Conservation (phyloP, 2,329 filamentous ascomycete genomes). For the Neocatenulostroma microsporum region DNA sequence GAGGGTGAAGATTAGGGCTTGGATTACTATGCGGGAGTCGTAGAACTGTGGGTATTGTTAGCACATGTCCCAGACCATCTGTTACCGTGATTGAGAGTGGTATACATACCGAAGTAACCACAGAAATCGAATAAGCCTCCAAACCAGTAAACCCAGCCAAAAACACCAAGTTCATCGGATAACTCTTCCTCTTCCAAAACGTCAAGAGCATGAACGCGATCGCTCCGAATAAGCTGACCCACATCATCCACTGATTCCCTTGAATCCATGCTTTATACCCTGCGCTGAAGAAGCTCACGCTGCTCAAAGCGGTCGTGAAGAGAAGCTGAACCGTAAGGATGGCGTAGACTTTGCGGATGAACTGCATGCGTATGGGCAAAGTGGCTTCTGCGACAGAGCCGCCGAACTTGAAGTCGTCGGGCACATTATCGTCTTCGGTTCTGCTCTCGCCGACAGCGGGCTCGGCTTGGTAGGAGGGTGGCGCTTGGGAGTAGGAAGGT, state of each 20-base stretch:
- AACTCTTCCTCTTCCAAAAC: slow-evolving; percentile 64
- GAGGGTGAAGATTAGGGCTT: slow-evolving; percentile 78
- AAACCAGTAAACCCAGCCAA: slow-evolving; percentile 80
- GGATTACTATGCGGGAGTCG: slow-evolving; percentile 71
- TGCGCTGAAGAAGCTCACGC: slow-evolving; percentile 74
- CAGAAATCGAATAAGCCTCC: slow-evolving; percentile 88
- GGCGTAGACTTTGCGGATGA: slow-evolving; percentile 74
- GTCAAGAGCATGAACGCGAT: slow-evolving; percentile 80
- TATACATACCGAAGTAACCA: slow-evolving; percentile 73
- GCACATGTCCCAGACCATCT: background rate
- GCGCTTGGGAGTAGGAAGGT: slow-evolving; percentile 60
- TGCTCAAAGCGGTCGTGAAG: slow-evolving; percentile 70
- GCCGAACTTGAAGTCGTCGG: slow-evolving; percentile 98
- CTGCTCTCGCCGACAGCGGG: slow-evolving; percentile 59
- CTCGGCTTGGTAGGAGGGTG: slow-evolving; percentile 65
- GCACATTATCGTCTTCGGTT: slow-evolving; percentile 79
- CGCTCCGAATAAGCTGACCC: slow-evolving; percentile 74
- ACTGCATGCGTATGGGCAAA: slow-evolving; percentile 68
- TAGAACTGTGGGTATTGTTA: slow-evolving; percentile 42
- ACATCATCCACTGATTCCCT: slow-evolving; percentile 72
- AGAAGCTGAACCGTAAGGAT: slow-evolving; percentile 95
- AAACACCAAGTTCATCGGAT: slow-evolving; percentile 85
- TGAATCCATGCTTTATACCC: slow-evolving; percentile 85
- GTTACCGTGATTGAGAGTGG: background rate
- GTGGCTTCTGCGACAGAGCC: slow-evolving; percentile 89